These are phyloP conservation scores for Lojkania enalia DNA, from an alignment of 2,329 filamentous ascomycete genomes.

Conservation along the genomic window DNA sequence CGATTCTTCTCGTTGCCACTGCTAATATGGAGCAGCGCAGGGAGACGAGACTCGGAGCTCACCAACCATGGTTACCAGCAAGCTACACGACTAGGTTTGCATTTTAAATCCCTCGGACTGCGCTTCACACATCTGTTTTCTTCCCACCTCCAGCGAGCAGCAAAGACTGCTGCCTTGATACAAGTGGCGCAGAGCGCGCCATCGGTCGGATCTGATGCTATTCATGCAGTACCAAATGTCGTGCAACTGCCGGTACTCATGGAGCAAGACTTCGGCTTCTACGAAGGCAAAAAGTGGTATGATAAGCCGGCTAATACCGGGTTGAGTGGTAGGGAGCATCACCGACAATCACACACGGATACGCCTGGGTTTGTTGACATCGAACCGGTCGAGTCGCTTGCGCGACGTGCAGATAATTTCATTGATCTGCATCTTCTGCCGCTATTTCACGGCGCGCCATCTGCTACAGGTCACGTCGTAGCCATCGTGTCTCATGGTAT, in stretches of 20 bases:
- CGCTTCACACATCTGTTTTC: slow-evolving; percentile 73
- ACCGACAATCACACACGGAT: slow-evolving; percentile 45
- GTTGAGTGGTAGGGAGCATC: slow-evolving; percentile 44
- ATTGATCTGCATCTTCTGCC: slow-evolving; percentile 66
- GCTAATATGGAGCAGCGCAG: slow-evolving; percentile 62
- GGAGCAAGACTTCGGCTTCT: slow-evolving; percentile 74
- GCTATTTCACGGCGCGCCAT: slow-evolving; percentile 48
- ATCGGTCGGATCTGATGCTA: not conserved
- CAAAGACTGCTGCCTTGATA: slow-evolving; percentile 70
- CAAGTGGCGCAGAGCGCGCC: slow-evolving; percentile 55
- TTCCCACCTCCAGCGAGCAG: slow-evolving; percentile 76
- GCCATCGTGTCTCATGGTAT: slow-evolving; percentile 83
- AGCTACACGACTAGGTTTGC: slow-evolving; percentile 68
- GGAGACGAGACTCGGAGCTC: slow-evolving; percentile 76
- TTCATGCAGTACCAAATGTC: slow-evolving; percentile 22
- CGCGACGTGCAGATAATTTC: slow-evolving; percentile 65
- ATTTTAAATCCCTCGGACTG: slow-evolving; percentile 67
- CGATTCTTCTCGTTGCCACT: slow-evolving; percentile 2
- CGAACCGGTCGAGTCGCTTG: slow-evolving; percentile 72
- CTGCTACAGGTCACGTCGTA: slow-evolving; percentile 48
- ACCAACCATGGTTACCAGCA: slow-evolving; percentile 83
- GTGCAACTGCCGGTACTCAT: slow-evolving; percentile 52
- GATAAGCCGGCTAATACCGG: slow-evolving; percentile 44
- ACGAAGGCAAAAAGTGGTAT: slow-evolving; percentile 65
- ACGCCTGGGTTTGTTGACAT: slow-evolving; percentile 57